Percentiles rank a stretch among this genome's conserved stretches.
Evolutionary conservation across 352 stramenopile species (phyloP).

Genomic region (Pythium angustatum): DNA sequence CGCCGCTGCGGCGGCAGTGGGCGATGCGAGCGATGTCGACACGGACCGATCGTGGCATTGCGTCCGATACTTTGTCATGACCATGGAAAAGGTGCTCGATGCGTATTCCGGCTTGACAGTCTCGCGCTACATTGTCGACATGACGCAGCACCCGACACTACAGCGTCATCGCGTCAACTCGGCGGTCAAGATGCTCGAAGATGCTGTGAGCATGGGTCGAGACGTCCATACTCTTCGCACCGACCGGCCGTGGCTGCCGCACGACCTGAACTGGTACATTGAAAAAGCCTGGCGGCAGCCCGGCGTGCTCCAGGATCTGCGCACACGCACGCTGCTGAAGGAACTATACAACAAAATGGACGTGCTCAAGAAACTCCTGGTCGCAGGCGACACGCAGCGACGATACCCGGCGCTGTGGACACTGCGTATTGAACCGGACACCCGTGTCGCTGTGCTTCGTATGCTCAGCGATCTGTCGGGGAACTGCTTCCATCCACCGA

Average conservation of each 20-base stretch:
- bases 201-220: constrained; percentile 9
- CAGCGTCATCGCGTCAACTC: constrained; percentile 11
- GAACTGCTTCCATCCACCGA: constrained; percentile 24
- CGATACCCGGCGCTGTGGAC: constrained; percentile 23
- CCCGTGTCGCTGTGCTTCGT: neutral
- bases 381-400: constrained; percentile 7
- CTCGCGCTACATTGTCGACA: constrained; percentile 23
- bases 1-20: neutral
- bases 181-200: constrained; percentile 11
- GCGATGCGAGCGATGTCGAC: neutral
- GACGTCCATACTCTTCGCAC: neutral
- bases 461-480: constrained; percentile 27
- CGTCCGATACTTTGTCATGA: constrained; percentile 24
- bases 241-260: constrained; percentile 13
- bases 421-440: neutral
- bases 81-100: constrained; percentile 26
- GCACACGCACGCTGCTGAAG: constrained; percentile 1
- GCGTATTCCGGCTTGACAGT: constrained; percentile 13
- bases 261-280: constrained; percentile 18
- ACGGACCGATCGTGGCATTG: constrained; percentile 1
- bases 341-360: constrained; percentile 19
- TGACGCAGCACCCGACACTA: neutral
- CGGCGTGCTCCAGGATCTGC: constrained; percentile 11
- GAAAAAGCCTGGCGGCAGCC: constrained; percentile 22
- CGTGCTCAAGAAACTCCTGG: constrained; percentile 25